phyloP scores from a whole-genome alignment of 805 yeast genomes.

The Wickerhamiella azyma region DNA sequence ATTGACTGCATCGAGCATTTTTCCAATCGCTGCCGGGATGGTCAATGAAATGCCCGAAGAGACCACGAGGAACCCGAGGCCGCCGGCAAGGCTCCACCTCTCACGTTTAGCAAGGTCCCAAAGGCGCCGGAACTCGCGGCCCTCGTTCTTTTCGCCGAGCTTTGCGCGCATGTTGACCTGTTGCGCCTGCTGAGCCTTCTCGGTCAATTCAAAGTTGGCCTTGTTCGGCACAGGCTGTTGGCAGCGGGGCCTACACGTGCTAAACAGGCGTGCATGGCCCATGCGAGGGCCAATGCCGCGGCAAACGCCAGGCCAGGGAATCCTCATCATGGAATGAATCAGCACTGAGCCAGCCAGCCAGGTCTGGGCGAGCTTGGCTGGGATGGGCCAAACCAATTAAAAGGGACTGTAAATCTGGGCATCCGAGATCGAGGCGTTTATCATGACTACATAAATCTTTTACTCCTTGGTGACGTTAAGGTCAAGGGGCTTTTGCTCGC shows the following conservation, averaged over 20 bases:
- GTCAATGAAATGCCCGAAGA: slow-evolving; percentile 73
- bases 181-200: slow-evolving; percentile 18
- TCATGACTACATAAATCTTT: not conserved
- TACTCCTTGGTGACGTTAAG: slow-evolving; percentile 12
- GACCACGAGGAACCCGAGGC: slow-evolving; percentile 47
- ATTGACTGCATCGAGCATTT: slow-evolving; percentile 61
- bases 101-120: slow-evolving; percentile 47
- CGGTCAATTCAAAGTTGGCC: slow-evolving; percentile 4
- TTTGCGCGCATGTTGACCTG: slow-evolving; percentile 24
- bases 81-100: slow-evolving; percentile 39
- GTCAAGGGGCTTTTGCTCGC: slow-evolving; percentile 19
- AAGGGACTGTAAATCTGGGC: too few species aligned
- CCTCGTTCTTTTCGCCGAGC: slow-evolving; percentile 16
- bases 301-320: not conserved
- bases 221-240: not conserved
- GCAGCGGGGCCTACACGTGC: not conserved
- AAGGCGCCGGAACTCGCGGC: slow-evolving; percentile 34
- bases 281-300: not conserved
- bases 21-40: slow-evolving; percentile 74
- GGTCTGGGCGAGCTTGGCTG: too few species aligned
- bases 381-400: too few species aligned
- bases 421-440: not conserved
- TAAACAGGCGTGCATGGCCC: not conserved
- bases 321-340: not conserved
- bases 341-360: not conserved